These are phyloP conservation scores for Biancaea sappan DNA, from an alignment of 306 rosid species.

Conservation along the genomic window DNA sequence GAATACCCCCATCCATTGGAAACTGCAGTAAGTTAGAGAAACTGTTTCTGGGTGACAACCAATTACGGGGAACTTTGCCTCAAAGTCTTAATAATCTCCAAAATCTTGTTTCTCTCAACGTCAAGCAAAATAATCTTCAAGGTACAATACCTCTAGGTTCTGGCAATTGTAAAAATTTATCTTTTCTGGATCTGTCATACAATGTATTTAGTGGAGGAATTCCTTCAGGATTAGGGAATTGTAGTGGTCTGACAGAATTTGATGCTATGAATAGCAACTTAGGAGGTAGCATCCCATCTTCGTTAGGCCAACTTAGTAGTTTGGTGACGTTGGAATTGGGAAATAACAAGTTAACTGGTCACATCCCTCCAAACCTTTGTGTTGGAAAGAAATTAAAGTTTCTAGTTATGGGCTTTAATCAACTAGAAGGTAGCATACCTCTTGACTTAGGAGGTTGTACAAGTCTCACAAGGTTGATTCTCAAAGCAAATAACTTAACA, in stretches of 20 bases:
- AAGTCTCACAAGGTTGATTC: slow-evolving; percentile 49
- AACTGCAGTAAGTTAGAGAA: too few relatives aligned
- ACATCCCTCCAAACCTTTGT: slow-evolving; percentile 63
- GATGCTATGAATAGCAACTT: background rate
- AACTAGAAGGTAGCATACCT: slow-evolving; percentile 51
- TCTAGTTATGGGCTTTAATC: slow-evolving; percentile 50
- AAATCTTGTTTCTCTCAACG: too few relatives aligned
- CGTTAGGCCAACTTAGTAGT: slow-evolving; percentile 55
- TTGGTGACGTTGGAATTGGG: slow-evolving; percentile 49
- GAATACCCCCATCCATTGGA: too few relatives aligned
- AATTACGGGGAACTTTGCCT: too few relatives aligned
- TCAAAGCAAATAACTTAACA: slow-evolving; percentile 35
- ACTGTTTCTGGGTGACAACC: too few relatives aligned
- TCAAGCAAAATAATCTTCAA: too few relatives aligned
- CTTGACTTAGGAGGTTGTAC: slow-evolving; percentile 49
- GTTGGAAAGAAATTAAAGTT: slow-evolving; percentile 42
- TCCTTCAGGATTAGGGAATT: slow-evolving; percentile 55
- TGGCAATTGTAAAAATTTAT: slow-evolving; percentile 39
- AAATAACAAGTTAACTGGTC: slow-evolving; percentile 50
- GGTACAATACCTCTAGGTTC: too few relatives aligned
- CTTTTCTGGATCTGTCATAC: slow-evolving; percentile 42
- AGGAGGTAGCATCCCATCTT: slow-evolving; percentile 39
- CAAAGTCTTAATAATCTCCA: too few relatives aligned
- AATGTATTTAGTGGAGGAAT: slow-evolving; percentile 48
- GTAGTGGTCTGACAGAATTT: slow-evolving; percentile 34